These are phyloP conservation scores for Striga hermonthica DNA, from an alignment of 305 asterid genomes.

Conservation along the genomic window DNA sequence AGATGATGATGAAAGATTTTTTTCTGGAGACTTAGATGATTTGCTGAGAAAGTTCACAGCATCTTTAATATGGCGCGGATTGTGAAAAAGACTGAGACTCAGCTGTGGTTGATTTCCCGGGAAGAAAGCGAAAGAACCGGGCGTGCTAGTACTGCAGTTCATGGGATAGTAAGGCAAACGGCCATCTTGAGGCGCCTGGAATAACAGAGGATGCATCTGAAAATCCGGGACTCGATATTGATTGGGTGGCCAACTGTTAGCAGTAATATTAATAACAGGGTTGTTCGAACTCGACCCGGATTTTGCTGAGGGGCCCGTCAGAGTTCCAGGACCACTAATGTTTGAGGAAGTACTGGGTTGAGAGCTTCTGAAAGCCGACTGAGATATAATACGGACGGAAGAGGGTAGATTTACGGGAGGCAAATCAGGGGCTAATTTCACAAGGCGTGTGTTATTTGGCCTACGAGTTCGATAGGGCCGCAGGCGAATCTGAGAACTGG, in stretches of 20 bases:
- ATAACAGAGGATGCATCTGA: constrained; percentile 93
- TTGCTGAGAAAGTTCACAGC: constrained; percentile 64
- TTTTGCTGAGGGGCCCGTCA: constrained; percentile 34
- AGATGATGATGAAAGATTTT: constrained; percentile 37
- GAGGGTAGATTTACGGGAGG: constrained; percentile 99
- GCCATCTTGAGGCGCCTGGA: constrained; percentile 67
- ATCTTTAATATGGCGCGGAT: constrained; percentile 65
- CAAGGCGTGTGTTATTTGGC: constrained; percentile 55
- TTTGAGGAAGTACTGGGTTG: constrained; percentile 40
- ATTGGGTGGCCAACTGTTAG: constrained; percentile 36
- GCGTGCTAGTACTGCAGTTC: constrained; percentile 37
- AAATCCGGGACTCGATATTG: constrained; percentile 43
- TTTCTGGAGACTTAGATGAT: constrained; percentile 54
- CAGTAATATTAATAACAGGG: constrained; percentile 27
- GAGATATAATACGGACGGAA: constrained; percentile 84
- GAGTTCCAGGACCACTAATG: constrained; percentile 32
- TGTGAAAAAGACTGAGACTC: constrained; percentile 70
- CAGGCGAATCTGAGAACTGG: constrained; percentile 43
- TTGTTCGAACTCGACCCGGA: constrained; percentile 35
- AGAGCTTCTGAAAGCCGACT: constrained; percentile 69
- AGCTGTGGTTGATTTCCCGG: constrained; percentile 71
- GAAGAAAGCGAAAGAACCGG: constrained; percentile 56
- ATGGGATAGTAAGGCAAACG: constrained; percentile 49
- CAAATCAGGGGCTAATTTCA: constrained; percentile 85
- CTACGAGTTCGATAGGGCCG: constrained; percentile 73